A percentile compares a stretch with the other conserved stretches of the same genome.
Conservation (phyloP, 2,329 filamentous ascomycete genomes). For the Elsinoe ampelina region DNA sequence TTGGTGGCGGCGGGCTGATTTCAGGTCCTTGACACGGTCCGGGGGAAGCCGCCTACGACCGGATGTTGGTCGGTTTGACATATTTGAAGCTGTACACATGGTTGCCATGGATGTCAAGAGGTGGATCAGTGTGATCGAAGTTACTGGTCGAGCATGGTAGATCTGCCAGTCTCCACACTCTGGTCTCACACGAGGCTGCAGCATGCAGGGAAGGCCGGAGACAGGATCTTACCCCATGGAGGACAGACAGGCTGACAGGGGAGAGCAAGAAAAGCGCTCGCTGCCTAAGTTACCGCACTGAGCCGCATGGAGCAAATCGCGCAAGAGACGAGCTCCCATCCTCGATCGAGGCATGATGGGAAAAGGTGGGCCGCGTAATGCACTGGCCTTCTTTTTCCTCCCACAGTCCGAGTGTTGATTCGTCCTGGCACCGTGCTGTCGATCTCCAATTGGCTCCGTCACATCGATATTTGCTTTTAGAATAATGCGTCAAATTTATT, state of each 20-base stretch:
- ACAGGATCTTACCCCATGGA: background rate
- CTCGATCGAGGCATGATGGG: background rate
- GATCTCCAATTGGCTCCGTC: background rate
- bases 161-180: background rate
- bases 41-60: background rate
- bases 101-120: background rate
- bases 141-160: background rate
- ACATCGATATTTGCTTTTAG: background rate
- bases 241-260: no score
- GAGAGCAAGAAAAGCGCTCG: background rate
- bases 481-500: background rate
- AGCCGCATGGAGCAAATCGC: background rate
- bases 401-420: background rate
- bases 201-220: background rate
- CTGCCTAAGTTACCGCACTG: background rate
- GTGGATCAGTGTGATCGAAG: slow-evolving; percentile 1
- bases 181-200: background rate
- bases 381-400: background rate
- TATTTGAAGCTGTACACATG: background rate
- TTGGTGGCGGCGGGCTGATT: slow-evolving; percentile 10
- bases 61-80: background rate
- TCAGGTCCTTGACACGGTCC: background rate
- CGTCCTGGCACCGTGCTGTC: background rate
- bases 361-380: background rate
- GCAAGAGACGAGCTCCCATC: background rate